phyloP scores from a whole-genome alignment of 192 early-diverging fungal species.

The Mortierella alpina region DNA sequence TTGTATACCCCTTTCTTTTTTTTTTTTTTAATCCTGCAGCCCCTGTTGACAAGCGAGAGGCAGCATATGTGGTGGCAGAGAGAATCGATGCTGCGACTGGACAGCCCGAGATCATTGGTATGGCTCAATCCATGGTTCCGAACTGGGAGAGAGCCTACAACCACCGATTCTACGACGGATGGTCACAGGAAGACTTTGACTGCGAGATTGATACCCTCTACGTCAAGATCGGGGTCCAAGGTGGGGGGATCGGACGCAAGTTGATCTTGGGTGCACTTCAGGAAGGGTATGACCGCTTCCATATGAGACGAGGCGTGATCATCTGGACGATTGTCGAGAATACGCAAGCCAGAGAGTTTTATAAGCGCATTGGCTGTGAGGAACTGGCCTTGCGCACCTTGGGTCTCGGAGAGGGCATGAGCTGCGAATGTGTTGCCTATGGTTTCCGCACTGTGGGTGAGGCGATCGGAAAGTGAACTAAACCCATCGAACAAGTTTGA shows the following conservation, averaged over 20 bases:
- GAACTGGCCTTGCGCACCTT: slow-evolving; percentile 21
- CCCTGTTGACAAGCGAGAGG: slow-evolving; percentile 29
- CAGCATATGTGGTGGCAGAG: slow-evolving; percentile 44
- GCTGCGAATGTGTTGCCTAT: slow-evolving; percentile 37
- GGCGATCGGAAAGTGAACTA: slow-evolving; percentile 14
- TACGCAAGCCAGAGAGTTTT: slow-evolving; percentile 26
- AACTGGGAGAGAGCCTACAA: slow-evolving; percentile 41
- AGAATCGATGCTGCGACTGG: slow-evolving; percentile 3
- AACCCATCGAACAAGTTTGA: too few relatives aligned
- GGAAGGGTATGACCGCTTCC: slow-evolving; percentile 38
- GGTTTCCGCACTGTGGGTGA: slow-evolving; percentile 20
- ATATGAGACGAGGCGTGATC: slow-evolving; percentile 36
- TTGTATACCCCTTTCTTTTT: neutral
- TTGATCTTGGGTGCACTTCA: slow-evolving; percentile 36
- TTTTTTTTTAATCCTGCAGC: slow-evolving; percentile 4
- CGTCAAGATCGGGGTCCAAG: slow-evolving; percentile 46
- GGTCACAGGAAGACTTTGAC: slow-evolving; percentile 33
- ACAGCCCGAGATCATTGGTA: slow-evolving; percentile 28
- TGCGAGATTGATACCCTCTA: slow-evolving; percentile 52
- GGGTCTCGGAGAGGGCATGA: slow-evolving; percentile 18
- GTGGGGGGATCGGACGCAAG: slow-evolving; percentile 44
- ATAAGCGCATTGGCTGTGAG: slow-evolving; percentile 38
- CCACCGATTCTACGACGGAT: slow-evolving; percentile 35
- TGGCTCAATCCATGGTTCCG: slow-evolving; percentile 42
- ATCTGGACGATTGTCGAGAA: slow-evolving; percentile 47